phyloP scores from a whole-genome alignment of 2,329 filamentous ascomycete genomes.

The Alternaria alternata region DNA sequence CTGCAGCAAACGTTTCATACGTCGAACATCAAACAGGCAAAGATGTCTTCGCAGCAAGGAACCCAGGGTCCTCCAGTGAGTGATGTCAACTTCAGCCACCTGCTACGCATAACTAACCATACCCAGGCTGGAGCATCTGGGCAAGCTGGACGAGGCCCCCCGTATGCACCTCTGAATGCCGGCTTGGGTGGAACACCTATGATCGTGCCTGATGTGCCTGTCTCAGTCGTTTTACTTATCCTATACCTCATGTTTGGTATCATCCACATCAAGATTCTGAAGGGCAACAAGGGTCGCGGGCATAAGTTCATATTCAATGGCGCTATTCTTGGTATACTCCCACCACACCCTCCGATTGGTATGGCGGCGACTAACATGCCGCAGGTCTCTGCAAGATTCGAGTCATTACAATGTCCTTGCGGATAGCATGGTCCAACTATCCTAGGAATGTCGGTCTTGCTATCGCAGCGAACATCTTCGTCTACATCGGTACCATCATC shows the following conservation, averaged over 20 bases:
- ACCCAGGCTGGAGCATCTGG: conserved; percentile 13
- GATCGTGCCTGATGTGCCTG: conserved; percentile 52
- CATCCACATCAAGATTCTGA: conserved; percentile 53
- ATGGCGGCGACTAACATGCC: conserved; percentile 17
- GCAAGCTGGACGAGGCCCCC: conserved; percentile 25
- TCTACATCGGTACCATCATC: conserved; percentile 77
- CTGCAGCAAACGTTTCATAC: conserved; percentile 10
- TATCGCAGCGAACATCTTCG: conserved; percentile 72
- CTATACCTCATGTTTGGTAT: conserved; percentile 53
- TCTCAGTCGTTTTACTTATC: conserved; percentile 51
- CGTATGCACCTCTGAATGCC: conserved; percentile 39
- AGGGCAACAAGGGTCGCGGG: conserved; percentile 48
- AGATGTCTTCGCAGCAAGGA: conserved; percentile 22
- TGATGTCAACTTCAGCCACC: background rate
- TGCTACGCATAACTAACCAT: conserved; percentile 10
- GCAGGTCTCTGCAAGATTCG: conserved; percentile 56
- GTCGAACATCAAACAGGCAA: conserved; percentile 5
- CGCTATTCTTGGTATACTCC: conserved; percentile 51
- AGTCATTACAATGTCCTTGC: conserved; percentile 53
- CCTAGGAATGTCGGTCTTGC: conserved; percentile 57
- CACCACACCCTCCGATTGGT: background rate
- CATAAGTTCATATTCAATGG: conserved; percentile 57
- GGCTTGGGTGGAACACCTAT: conserved; percentile 42
- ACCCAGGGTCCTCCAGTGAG: conserved; percentile 17
- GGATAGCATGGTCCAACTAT: conserved; percentile 49